Evolutionary conservation across 495 filamentous ascomycete species (phyloP).

Genomic region (Filosporella fistucella): DNA sequence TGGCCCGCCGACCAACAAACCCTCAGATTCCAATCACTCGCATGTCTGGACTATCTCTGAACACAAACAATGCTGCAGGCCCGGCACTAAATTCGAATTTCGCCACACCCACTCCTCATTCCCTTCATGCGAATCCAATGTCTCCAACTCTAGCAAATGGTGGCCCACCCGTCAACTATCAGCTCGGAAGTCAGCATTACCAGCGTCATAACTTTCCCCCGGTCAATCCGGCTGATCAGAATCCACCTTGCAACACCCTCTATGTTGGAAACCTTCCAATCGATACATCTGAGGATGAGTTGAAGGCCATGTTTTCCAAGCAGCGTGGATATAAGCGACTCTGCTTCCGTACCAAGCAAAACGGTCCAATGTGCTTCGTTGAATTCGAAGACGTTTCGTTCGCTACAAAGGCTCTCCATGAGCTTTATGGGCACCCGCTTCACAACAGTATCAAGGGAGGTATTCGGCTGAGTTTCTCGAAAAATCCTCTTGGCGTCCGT

Average conservation of each 20-base stretch:
- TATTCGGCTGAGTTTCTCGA: conserved; percentile 96
- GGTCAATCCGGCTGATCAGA: conserved; percentile 93
- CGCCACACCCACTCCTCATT: conserved; percentile 8
- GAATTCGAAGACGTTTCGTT: conserved; percentile 96
- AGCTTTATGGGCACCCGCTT: conserved; percentile 83
- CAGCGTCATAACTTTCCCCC: conserved; percentile 72
- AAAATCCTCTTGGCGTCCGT: conserved; percentile 93
- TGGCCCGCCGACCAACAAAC: conserved; percentile 65
- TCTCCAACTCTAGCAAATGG: conserved; percentile 51
- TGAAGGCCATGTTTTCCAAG: conserved; percentile 92
- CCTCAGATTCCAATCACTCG: conserved; percentile 69
- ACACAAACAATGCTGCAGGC: conserved; percentile 49
- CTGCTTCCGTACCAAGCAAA: conserved; percentile 96
- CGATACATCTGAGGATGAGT: conserved; percentile 92
- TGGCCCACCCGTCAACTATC: conserved; percentile 42
- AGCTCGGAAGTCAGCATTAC: conserved; percentile 52
- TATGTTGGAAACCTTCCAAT: conserved; percentile 96
- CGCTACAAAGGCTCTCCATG: conserved; percentile 88
- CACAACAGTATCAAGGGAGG: conserved; percentile 95
- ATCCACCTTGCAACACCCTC: conserved; percentile 96
- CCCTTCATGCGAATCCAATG: conserved; percentile 49
- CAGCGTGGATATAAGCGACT: conserved; percentile 94
- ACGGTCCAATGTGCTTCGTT: conserved; percentile 98
- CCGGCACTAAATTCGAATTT: conserved; percentile 20
- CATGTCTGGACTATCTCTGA: conserved; percentile 66